Percentiles rank a stretch among this genome's conserved stretches.
Conservation (phyloP, 768 basidiomycete species). For the Boletus insuetus region DNA sequence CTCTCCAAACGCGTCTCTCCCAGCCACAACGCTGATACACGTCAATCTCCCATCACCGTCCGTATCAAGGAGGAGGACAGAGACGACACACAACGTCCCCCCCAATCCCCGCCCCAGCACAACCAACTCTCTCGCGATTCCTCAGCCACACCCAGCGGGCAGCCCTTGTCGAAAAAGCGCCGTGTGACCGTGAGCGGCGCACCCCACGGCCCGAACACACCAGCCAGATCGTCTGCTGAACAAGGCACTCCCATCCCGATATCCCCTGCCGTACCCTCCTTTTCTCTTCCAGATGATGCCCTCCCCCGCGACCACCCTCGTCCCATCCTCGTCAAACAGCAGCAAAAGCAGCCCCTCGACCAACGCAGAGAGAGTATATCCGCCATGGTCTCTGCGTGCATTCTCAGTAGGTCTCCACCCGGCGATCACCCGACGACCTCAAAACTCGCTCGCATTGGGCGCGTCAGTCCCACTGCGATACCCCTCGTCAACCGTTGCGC, state of each 20-base stretch:
- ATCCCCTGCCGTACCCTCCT: constrained; percentile 64
- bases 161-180: constrained; percentile 55
- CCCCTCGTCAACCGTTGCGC: constrained; percentile 20
- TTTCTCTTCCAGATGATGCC: constrained; percentile 58
- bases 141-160: constrained; percentile 39
- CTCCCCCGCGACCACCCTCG: constrained; percentile 27
- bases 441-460: constrained; percentile 29
- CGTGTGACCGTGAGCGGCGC: constrained; percentile 69
- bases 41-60: constrained; percentile 44
- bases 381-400: constrained; percentile 17
- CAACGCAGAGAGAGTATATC: constrained; percentile 59
- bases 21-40: constrained; percentile 29
- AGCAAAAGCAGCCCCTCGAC: constrained; percentile 69
- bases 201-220: constrained; percentile 5
- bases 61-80: constrained; percentile 67
- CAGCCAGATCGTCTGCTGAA: constrained; percentile 39
- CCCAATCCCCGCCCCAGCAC: constrained; percentile 34
- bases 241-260: constrained; percentile 54
- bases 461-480: constrained; percentile 39
- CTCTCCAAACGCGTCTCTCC: constrained; percentile 17
- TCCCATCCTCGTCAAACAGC: constrained; percentile 64
- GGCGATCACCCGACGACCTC: constrained; percentile 28
- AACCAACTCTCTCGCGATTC: constrained; percentile 17
- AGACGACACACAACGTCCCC: constrained; percentile 31
- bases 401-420: constrained; percentile 26